Evolutionary conservation across 169 alveolate genomes (phyloP).

Genomic region (Neospora caninum): DNA sequence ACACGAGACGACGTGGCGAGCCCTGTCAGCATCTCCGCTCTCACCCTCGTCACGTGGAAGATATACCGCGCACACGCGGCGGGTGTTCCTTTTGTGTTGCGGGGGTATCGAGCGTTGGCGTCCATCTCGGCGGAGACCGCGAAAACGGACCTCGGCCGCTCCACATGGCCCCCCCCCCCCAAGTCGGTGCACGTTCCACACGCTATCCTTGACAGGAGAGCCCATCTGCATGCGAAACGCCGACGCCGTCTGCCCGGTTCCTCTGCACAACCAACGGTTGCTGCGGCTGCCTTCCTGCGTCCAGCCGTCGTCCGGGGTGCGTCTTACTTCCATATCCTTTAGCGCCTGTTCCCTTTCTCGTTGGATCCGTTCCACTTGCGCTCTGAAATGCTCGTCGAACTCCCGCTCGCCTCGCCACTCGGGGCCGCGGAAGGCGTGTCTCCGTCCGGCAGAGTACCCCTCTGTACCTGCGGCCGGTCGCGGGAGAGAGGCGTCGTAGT

Average conservation of each 20-base stretch:
- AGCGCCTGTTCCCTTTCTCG: constrained; percentile 49
- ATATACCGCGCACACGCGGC: too few species aligned
- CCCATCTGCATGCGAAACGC: too few species aligned
- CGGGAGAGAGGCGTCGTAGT: constrained; percentile 41
- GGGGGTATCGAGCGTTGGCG: too few species aligned
- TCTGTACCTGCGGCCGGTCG: not conserved
- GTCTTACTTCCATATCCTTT: constrained; percentile 36
- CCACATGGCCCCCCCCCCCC: too few species aligned
- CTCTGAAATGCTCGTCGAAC: constrained; percentile 35
- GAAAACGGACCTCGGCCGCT: too few species aligned
- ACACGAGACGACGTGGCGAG: too few species aligned
- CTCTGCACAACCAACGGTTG: not conserved
- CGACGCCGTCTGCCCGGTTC: not conserved
- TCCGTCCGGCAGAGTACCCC: not conserved
- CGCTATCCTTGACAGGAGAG: too few species aligned
- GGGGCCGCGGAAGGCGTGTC: not conserved
- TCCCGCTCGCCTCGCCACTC: constrained; percentile 49
- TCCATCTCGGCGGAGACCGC: too few species aligned
- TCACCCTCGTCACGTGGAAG: too few species aligned
- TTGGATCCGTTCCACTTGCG: constrained; percentile 39
- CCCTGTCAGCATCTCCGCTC: too few species aligned
- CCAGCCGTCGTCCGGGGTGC: not conserved
- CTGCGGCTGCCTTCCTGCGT: not conserved
- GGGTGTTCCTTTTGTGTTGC: too few species aligned
- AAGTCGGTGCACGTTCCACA: too few species aligned